Base-by-base conservation (phyloP, 2,329 filamentous ascomycete genomes). In the Cordyceps militaris region DNA sequence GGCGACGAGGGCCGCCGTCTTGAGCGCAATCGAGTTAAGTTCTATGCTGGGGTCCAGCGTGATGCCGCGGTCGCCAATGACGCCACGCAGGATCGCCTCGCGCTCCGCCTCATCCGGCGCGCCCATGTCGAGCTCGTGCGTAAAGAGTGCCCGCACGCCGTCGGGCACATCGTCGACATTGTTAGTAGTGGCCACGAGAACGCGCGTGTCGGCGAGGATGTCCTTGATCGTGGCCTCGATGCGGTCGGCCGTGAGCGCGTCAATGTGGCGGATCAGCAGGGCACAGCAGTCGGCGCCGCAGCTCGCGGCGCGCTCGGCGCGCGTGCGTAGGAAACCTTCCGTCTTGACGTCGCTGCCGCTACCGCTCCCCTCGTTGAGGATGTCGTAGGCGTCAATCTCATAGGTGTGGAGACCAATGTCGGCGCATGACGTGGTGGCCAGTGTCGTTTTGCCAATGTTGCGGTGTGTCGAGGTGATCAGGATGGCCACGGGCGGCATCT, bases 91-190 rank as follows among this genome's bases (percentile, higher is more conserved):
- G 48, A 97, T 94, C 2, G 88, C 88, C 74, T 96, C 92, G 74
- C 94, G 81, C 72, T 97, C 93, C 26, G 85, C 85, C 70, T 99
- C 94, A 65, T 97, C 92, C 0, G 94, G 94, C 0, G 94, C 94
- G 46, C 79, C 84, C 83, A 99, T 91, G 67, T 97, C 93, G 43
- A 99, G 79, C 71, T 99, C 94, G 66, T 99, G 93, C 0, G 91
- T 96, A 70, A 99, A 97, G 3, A 97, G 78, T 11, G 91, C 91
- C 55, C 94, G 84, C 21, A 97, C 86, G 0, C 89, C 89, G 65
- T 97, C 92, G 0, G 93, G 89, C 1, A 99, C 84, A 70, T 97
- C 95, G 68, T 97, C 94, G 0, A 97, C 85, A 64, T 97, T 93
- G 7, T 91, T 96, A 0, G 93, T 97, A 0, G 94, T 99, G 0